Base-by-base conservation (phyloP, 257 asterid species). In the Osmanthus fragrans region DNA sequence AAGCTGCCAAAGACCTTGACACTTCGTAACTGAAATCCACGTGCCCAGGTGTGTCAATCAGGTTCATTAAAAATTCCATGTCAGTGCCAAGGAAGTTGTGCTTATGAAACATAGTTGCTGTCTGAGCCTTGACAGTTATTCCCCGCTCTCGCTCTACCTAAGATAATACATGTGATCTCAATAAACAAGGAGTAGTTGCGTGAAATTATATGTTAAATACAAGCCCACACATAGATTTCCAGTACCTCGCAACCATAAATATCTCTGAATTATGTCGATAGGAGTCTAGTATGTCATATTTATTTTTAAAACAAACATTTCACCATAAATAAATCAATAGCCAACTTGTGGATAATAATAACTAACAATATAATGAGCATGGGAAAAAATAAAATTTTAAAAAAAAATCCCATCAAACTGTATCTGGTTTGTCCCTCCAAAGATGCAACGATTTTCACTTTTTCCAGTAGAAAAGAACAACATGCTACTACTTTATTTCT, bases 81-180 rank as follows among this genome's bases (percentile, higher is more conserved):
- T 92, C 88, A 21, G 85, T 76, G 21, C 95, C 97, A 75, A 42
- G 85, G 82, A 77, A 85, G 69, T 92, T 89, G 81, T 92, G 94
- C 63, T 51, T 78, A 70, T 93, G 92, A 91, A 95, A 93, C 99
- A 95, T 95, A n/a, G 99, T 95, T 63, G 94, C 99, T 67, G 99
- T 93, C 88, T 95, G 99, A 25, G 99, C 99, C 88, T 95, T 95
- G 68, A 95, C 99, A 4, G 98, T 93, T 79, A 95, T 95, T 81
- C 99, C 99, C 65, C 99, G 88, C 82, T 95, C 99, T 85, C 98
- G 85, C 85, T 95, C 99, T 72, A 95, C 99, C 99, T 95, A 89
- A 69, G 82, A 83, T 70, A 80, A 76, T 73, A 67, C 70, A 80
- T 71, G 77, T 60, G 32, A 70, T 42, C 67, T 65, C 56, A 36